Base-by-base conservation (phyloP, 495 filamentous ascomycete species). In the Trypethelium eluteriae region DNA sequence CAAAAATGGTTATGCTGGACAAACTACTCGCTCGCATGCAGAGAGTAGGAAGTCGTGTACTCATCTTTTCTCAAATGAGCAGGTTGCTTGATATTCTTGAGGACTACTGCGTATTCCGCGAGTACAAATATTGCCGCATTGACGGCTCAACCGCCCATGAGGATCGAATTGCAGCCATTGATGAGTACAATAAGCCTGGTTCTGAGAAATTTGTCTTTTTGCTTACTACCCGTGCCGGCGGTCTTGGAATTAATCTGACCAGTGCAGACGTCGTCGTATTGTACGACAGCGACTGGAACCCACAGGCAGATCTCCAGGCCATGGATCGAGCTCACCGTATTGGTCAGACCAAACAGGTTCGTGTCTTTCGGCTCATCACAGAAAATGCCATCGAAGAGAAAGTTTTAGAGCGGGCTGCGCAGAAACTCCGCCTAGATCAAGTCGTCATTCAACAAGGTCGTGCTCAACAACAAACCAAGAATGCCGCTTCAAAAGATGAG, bases 21-120 rank as follows among this genome's bases (percentile, higher is more conserved):
- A 96, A 90, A 79, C 86, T 99, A 39, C 79, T 99, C 38, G 86
- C 83, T 71, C 85, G 91, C 38, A 85, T 99, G 83, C 84, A 92
- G 77, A 83, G 81, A 12, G 86, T 94, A 74, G 93, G 90, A 14
- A 96, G 92, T 70, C 85, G 95, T 62, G 92, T 98, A 18, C 83
- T 99, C 56, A 99, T 99, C 72, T 99, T 99, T 81, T 98, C 95
- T 0, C 95, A 99, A 72, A 99, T 99, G 95, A 96, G 92, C 69
- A 89, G 95, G 84, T 84, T 97, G 38, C 80, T 99, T 35, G 95
- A 99, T 73, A 98, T 99, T 57, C 81, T 99, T 36, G 95, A 99
- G 74, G 95, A 99, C 76, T 99, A 99, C 79, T 96, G 92, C 70
- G 91, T 97, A 39, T 94, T 98, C 81, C 81, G 95, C 18, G 88